phyloP scores from a whole-genome alignment of 2,329 filamentous ascomycete species.

The Epichloe elymi region DNA sequence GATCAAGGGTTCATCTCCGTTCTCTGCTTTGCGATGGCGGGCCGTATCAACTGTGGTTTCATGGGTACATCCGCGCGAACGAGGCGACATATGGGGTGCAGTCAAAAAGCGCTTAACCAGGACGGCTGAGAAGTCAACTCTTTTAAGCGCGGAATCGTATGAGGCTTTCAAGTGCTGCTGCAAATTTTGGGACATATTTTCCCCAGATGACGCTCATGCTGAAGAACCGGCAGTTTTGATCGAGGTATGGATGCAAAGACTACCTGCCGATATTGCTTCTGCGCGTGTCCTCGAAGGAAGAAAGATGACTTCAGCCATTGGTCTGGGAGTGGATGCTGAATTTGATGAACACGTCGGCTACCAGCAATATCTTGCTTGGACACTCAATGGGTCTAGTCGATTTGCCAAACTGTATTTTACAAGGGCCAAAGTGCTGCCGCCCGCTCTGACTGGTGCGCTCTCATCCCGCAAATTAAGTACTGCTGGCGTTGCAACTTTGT shows the following conservation, averaged over 20 bases:
- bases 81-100: constrained; percentile 19
- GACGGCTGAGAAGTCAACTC: constrained; percentile 18
- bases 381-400: constrained; percentile 19
- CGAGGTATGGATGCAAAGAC: constrained; percentile 19
- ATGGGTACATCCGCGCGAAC: constrained; percentile 20
- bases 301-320: constrained; percentile 9
- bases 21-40: constrained; percentile 27
- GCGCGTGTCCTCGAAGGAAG: constrained; percentile 12
- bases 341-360: constrained; percentile 15
- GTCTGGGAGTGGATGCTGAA: constrained; percentile 8
- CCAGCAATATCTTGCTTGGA: constrained; percentile 23
- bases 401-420: constrained; percentile 17
- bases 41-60: constrained; percentile 22
- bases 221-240: constrained; percentile 19
- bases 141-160: constrained; percentile 23
- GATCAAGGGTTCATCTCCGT: constrained; percentile 16
- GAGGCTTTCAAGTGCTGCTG: constrained; percentile 29
- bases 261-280: constrained; percentile 18
- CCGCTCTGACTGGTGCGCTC: constrained; percentile 14
- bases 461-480: constrained; percentile 8
- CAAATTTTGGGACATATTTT: constrained; percentile 24
- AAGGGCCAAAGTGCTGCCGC: constrained; percentile 13
- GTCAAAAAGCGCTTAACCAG: constrained; percentile 21
- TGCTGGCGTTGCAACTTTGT: constrained; percentile 12
- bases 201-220: constrained; percentile 20